Evolutionary conservation across 768 basidiomycete species (phyloP).

Genomic region (Russula olivacea): DNA sequence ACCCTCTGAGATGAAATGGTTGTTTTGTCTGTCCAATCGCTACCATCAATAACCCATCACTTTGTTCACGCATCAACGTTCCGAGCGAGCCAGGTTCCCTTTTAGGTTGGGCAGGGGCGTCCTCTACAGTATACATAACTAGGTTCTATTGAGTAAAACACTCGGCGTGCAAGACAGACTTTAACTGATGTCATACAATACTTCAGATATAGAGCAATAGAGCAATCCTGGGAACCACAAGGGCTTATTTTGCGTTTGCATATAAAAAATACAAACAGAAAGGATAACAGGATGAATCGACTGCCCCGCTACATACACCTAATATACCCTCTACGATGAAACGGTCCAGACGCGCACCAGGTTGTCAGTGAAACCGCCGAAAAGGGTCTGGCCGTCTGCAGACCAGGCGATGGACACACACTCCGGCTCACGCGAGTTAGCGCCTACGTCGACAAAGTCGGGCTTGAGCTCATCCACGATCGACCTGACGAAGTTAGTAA

Average conservation of each 20-base stretch:
- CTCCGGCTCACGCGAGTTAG: slow-evolving; percentile 74
- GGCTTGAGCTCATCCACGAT: slow-evolving; percentile 99
- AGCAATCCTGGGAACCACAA: slow-evolving; percentile 12
- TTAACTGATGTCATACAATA: no score
- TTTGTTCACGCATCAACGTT: no score
- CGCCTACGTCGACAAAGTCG: slow-evolving; percentile 73
- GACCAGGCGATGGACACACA: slow-evolving; percentile 98
- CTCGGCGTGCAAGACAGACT: neutral
- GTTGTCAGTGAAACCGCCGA: slow-evolving; percentile 96
- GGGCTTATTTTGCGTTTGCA: slow-evolving; percentile 26
- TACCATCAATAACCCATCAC: no score
- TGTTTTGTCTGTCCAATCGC: no score
- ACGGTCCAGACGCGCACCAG: slow-evolving; percentile 90
- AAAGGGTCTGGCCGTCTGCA: slow-evolving; percentile 94
- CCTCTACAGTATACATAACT: no score
- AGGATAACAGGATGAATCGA: slow-evolving; percentile 19
- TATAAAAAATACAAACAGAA: slow-evolving; percentile 25
- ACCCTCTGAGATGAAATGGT: no score
- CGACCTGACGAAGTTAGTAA: slow-evolving; percentile 46
- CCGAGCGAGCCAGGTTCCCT: no score
- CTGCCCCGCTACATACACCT: slow-evolving; percentile 17
- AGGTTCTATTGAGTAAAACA: no score
- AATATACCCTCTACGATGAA: slow-evolving; percentile 37
- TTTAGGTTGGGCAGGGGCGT: no score
- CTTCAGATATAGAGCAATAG: neutral